Percentiles rank a stretch among this genome's conserved stretches.
phyloP scores from a whole-genome alignment of 164 flowering plant species.

The Warburgia ugandensis region DNA sequence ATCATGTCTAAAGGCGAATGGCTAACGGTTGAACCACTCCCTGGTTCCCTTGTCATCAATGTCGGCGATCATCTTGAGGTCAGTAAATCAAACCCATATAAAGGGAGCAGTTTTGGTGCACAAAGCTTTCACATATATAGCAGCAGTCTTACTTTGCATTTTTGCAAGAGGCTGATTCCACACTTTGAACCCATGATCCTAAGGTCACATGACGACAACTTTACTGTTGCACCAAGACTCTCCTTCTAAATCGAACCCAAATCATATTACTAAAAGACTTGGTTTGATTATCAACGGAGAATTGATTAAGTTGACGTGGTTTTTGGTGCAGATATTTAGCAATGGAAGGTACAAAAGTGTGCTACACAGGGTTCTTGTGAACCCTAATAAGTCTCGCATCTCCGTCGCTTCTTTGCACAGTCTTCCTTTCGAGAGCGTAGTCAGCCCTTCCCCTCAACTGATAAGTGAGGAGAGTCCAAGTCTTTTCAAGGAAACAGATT shows the following conservation, averaged over 20 bases:
- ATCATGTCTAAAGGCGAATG: constrained; percentile 46
- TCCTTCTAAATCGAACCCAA: too few species aligned
- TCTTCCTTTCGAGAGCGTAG: constrained; percentile 29
- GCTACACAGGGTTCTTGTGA: constrained; percentile 63
- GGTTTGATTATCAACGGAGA: too few species aligned
- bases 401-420: constrained; percentile 80
- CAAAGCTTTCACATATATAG: too few species aligned
- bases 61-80: constrained; percentile 88
- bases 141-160: too few species aligned
- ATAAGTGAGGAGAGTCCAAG: constrained; percentile 43
- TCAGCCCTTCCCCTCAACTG: constrained; percentile 51
- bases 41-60: constrained; percentile 64
- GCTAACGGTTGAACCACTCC: constrained; percentile 58
- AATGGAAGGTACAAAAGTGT: constrained; percentile 88
- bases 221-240: too few species aligned
- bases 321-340: constrained; percentile 74
- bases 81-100: too few species aligned
- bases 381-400: constrained; percentile 37
- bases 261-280: too few species aligned
- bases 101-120: too few species aligned
- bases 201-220: too few species aligned
- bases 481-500: constrained; percentile 62
- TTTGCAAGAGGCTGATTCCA: too few species aligned
- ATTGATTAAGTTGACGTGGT: too few species aligned
- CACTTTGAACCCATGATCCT: too few species aligned